Conservation (phyloP, 106 monocot genomes). For the Hemerocallis citrina region DNA sequence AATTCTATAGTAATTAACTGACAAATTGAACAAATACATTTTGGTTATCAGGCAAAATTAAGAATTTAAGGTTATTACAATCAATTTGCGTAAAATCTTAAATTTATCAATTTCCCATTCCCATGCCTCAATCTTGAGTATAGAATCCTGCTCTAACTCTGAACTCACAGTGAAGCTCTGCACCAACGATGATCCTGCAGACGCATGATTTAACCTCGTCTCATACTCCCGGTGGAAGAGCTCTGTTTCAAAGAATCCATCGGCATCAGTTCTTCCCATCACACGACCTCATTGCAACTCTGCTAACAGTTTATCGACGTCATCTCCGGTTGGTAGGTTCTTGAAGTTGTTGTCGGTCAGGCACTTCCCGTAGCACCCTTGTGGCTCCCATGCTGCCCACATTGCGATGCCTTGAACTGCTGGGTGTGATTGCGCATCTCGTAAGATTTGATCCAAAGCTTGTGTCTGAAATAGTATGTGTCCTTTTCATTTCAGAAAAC, state of each 20-base stretch:
- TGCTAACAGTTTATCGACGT: conserved; percentile 55
- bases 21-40: no score
- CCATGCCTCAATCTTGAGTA: not conserved
- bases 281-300: conserved; percentile 27
- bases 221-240: conserved; percentile 62
- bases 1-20: no score
- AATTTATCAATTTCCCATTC: no score
- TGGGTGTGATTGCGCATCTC: conserved; percentile 62
- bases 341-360: conserved; percentile 72
- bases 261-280: conserved; percentile 18
- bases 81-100: no score
- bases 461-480: conserved; percentile 55
- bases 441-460: conserved; percentile 54
- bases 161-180: conserved; percentile 16
- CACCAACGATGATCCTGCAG: conserved; percentile 2
- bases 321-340: conserved; percentile 60
- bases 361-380: conserved; percentile 63
- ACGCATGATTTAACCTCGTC: conserved; percentile 17
- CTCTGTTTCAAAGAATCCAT: conserved; percentile 29
- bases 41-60: no score
- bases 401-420: conserved; percentile 68
- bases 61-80: no score
- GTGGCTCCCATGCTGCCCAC: conserved; percentile 57
- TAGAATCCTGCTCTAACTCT: not conserved
- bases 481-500: conserved; percentile 58